Evolutionary conservation across 2,329 filamentous ascomycete genomes (phyloP).

Genomic region (Ophiostoma montium): DNA sequence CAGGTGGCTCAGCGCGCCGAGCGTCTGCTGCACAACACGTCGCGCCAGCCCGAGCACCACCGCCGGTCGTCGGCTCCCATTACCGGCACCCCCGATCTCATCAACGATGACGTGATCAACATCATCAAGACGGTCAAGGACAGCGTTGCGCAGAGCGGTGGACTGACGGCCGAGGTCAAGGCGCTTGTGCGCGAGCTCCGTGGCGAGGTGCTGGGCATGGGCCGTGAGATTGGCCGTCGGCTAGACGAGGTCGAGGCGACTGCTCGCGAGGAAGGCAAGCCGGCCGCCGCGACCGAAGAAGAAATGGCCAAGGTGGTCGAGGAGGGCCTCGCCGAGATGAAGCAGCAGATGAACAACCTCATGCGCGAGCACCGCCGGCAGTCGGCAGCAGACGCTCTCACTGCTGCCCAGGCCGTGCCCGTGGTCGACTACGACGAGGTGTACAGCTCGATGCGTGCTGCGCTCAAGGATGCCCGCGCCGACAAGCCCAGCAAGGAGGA

Average conservation of each 20-base stretch:
- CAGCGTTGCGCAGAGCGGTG: conserved; percentile 75
- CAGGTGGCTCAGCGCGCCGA: conserved; percentile 29
- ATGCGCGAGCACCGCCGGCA: conserved; percentile 62
- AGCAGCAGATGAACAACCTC: conserved; percentile 67
- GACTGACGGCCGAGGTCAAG: conserved; percentile 84
- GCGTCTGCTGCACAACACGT: conserved; percentile 23
- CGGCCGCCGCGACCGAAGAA: conserved; percentile 43
- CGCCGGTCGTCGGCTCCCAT: conserved; percentile 31
- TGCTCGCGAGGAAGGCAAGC: conserved; percentile 29
- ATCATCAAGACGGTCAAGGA: conserved; percentile 81
- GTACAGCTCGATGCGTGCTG: conserved; percentile 70
- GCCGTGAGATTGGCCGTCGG: conserved; percentile 73
- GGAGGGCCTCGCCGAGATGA: conserved; percentile 67
- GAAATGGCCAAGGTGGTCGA: conserved; percentile 68
- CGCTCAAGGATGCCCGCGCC: conserved; percentile 47
- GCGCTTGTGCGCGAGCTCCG: conserved; percentile 77
- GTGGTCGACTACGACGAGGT: conserved; percentile 68
- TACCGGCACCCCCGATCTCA: conserved; percentile 36
- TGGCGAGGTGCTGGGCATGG: conserved; percentile 89
- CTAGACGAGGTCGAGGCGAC: conserved; percentile 61
- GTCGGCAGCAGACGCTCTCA: conserved; percentile 42
- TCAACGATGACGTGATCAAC: conserved; percentile 68
- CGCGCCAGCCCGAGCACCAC: conserved; percentile 22
- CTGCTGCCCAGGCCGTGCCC: conserved; percentile 40
- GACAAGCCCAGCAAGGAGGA: conserved; percentile 30